These are phyloP conservation scores for Boletus hoseneyae DNA, from an alignment of 1,284 basidiomycete genomes.

Conservation along the genomic window DNA sequence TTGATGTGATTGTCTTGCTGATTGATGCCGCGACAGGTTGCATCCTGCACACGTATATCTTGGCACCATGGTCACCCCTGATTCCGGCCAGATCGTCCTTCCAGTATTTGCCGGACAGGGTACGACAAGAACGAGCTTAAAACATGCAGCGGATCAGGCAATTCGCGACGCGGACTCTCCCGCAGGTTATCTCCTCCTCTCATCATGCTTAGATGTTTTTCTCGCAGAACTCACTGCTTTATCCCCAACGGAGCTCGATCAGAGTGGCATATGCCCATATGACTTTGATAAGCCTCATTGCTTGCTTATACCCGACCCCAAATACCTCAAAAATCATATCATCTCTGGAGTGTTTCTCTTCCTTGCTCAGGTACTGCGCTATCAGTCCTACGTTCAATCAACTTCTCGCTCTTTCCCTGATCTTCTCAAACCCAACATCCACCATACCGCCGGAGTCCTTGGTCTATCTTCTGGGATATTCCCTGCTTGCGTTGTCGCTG, in stretches of 20 bases:
- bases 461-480: constrained; percentile 65
- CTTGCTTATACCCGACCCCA: constrained; percentile 37
- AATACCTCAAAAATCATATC: constrained; percentile 45
- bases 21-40: constrained; percentile 1
- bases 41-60: not conserved
- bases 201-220: constrained; percentile 49
- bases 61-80: constrained; percentile 9
- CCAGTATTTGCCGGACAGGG: constrained; percentile 60
- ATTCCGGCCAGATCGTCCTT: constrained; percentile 24
- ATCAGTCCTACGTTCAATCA: constrained; percentile 43
- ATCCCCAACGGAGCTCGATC: constrained; percentile 34
- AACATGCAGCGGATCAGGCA: constrained; percentile 38
- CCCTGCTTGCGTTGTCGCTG: constrained; percentile 51
- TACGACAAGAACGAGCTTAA: constrained; percentile 35
- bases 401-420: constrained; percentile 34
- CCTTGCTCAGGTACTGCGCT: constrained; percentile 51
- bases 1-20: not conserved
- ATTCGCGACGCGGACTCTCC: constrained; percentile 38
- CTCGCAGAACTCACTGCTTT: constrained; percentile 46
- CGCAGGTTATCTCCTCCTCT: constrained; percentile 42
- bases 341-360: constrained; percentile 49
- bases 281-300: constrained; percentile 41
- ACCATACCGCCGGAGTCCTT: constrained; percentile 41
- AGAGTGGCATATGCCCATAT: constrained; percentile 37
- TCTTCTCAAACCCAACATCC: constrained; percentile 33